These are phyloP conservation scores for Exophiala alcalophila DNA, from an alignment of 2,329 filamentous ascomycete genomes.

Conservation along the genomic window DNA sequence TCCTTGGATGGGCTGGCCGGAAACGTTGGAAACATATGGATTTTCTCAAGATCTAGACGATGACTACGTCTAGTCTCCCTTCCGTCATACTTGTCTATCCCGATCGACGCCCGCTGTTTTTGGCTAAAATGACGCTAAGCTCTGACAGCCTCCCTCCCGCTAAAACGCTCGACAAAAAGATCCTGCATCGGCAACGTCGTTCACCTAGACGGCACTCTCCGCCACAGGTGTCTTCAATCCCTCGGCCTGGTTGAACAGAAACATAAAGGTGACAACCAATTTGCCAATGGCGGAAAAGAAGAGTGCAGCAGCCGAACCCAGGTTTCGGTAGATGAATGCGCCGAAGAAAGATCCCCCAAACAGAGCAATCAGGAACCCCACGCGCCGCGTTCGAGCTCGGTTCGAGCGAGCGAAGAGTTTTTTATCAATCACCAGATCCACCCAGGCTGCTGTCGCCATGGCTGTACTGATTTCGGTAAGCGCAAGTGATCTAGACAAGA, in stretches of 20 bases:
- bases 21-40: conserved; percentile 18
- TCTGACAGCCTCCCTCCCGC: too few species aligned
- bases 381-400: conserved; percentile 49
- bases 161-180: too few species aligned
- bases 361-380: conserved; percentile 50
- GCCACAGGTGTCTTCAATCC: conserved; percentile 5
- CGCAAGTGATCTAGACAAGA: conserved; percentile 53
- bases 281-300: conserved; percentile 20
- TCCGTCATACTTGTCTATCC: neutral
- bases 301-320: conserved; percentile 13
- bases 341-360: conserved; percentile 52
- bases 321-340: conserved; percentile 35
- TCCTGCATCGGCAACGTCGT: too few species aligned
- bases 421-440: conserved; percentile 58
- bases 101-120: neutral
- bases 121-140: too few species aligned
- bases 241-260: conserved; percentile 19
- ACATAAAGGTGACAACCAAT: conserved; percentile 22
- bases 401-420: conserved; percentile 49
- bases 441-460: conserved; percentile 63
- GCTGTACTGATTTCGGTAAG: conserved; percentile 63
- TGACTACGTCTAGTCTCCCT: conserved; percentile 11
- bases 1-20: conserved; percentile 21
- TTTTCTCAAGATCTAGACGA: conserved; percentile 20
- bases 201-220: neutral